These are phyloP conservation scores for Endogone sp. DNA, from an alignment of 192 early-diverging fungal genomes.

Conservation along the genomic window DNA sequence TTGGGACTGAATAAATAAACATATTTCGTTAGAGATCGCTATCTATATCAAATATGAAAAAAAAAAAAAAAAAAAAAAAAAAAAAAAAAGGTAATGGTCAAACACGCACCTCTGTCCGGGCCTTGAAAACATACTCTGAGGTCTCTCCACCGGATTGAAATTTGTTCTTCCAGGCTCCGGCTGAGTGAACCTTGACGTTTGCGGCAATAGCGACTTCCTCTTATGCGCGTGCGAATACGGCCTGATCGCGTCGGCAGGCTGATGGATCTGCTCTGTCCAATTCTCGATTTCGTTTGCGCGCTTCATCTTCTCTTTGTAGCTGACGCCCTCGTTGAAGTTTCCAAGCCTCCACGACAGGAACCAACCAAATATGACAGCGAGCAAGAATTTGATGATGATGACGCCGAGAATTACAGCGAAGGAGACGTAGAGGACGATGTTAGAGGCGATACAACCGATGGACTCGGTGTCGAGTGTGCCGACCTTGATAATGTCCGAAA, in stretches of 20 bases:
- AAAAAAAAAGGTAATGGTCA: no score
- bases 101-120: constrained; percentile 36
- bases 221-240: constrained; percentile 6
- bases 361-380: constrained; percentile 83
- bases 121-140: constrained; percentile 16
- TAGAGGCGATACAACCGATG: constrained; percentile 80
- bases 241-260: constrained; percentile 21
- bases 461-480: constrained; percentile 75
- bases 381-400: constrained; percentile 61
- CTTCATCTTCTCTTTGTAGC: constrained; percentile 63
- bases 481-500: constrained; percentile 69
- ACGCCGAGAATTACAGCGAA: constrained; percentile 65
- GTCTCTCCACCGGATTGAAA: constrained; percentile 54
- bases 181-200: constrained; percentile 31
- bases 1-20: background rate
- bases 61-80: no score
- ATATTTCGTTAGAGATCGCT: no score
- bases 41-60: background rate
- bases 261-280: constrained; percentile 71
- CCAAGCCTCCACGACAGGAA: constrained; percentile 77
- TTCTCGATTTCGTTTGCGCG: constrained; percentile 70
- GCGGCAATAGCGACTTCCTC: constrained; percentile 23
- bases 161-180: constrained; percentile 23
- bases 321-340: constrained; percentile 56
- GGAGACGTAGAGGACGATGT: constrained; percentile 72